Evolutionary conservation across 306 rosid genomes (phyloP).

Genomic region (Amphicarpaea edgeworthii): DNA sequence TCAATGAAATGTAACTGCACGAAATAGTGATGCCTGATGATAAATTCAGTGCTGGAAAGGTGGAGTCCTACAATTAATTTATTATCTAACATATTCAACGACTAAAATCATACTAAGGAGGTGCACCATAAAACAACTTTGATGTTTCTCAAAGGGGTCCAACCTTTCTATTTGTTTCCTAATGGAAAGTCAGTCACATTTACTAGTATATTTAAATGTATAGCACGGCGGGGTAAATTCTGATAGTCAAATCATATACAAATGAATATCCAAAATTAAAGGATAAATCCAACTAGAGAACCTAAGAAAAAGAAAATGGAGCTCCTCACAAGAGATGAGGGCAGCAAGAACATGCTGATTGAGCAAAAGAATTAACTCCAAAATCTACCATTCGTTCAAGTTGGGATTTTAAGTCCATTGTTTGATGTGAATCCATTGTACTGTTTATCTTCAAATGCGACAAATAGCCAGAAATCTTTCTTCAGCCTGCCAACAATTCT

Average conservation of each 20-base stretch:
- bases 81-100: too few relatives aligned
- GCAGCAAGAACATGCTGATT: neutral
- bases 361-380: conserved; percentile 24
- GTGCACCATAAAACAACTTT: too few relatives aligned
- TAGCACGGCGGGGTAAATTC: neutral
- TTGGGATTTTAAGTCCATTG: conserved; percentile 53
- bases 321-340: conserved; percentile 88
- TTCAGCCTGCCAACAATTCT: conserved; percentile 55
- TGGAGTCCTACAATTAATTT: too few relatives aligned
- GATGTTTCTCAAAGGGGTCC: too few relatives aligned
- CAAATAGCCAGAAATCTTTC: conserved; percentile 58
- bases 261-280: conserved; percentile 8
- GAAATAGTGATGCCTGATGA: conserved; percentile 58
- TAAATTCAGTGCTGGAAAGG: neutral
- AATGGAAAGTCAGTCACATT: too few relatives aligned
- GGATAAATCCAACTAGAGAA: conserved; percentile 17
- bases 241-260: conserved; percentile 42
- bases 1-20: conserved; percentile 60
- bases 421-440: conserved; percentile 35
- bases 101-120: too few relatives aligned
- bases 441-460: conserved; percentile 46
- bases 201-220: neutral
- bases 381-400: conserved; percentile 49
- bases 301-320: neutral
- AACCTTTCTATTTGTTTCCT: too few relatives aligned